phyloP scores from a whole-genome alignment of 2,329 filamentous ascomycete species.

The Chaetomiaceae sp. region DNA sequence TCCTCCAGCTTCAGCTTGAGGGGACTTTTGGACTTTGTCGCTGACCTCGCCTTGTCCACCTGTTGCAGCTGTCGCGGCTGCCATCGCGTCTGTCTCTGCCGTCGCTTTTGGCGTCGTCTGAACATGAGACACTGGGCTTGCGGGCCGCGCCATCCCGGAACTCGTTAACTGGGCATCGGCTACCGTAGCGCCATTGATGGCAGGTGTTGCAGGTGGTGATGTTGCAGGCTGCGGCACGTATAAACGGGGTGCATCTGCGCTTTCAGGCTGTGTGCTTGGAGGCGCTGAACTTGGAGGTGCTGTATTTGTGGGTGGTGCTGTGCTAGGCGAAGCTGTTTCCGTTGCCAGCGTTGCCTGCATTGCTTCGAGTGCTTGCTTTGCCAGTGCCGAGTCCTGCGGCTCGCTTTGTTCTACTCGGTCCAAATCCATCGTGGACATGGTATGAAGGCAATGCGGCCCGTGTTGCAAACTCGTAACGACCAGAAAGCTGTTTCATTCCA shows the following conservation, averaged over 20 bases:
- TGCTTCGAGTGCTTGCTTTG: too few species aligned
- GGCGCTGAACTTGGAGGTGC: too few species aligned
- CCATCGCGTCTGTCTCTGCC: too few species aligned
- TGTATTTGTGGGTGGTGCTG: too few species aligned
- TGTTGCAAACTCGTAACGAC: neutral
- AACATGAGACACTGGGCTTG: conserved; percentile 13
- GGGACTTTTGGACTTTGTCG: too few species aligned
- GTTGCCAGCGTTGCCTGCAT: too few species aligned
- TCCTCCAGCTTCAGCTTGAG: conserved; percentile 13
- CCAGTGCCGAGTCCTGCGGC: neutral
- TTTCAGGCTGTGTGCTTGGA: too few species aligned
- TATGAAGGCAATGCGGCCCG: neutral
- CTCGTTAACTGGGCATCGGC: neutral
- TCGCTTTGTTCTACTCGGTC: neutral
- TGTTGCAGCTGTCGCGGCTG: too few species aligned
- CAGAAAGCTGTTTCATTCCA: neutral
- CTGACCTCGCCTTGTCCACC: too few species aligned
- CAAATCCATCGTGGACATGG: conserved; percentile 10
- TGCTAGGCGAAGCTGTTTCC: too few species aligned
- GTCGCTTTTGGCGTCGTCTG: neutral
- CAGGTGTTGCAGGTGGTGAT: conserved; percentile 1
- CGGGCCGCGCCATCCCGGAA: conserved; percentile 7
- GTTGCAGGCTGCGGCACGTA: neutral
- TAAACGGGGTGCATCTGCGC: too few species aligned
- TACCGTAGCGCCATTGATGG: conserved; percentile 1